A percentile compares a stretch with the other conserved stretches of the same genome.
Conservation (phyloP, 2,329 filamentous ascomycete species). For the Neonectria magnoliae region DNA sequence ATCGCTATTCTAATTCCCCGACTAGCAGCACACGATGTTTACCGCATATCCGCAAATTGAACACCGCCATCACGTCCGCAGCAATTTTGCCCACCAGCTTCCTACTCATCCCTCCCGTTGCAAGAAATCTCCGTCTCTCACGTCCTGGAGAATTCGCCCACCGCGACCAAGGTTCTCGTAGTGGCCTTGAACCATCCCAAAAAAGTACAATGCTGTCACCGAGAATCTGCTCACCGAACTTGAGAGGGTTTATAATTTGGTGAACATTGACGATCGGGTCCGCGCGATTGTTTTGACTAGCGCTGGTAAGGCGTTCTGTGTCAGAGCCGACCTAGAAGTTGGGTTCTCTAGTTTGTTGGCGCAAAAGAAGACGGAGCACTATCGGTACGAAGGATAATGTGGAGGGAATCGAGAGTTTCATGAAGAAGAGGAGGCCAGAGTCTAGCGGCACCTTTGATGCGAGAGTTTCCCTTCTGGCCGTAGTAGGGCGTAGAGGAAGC, state of each 20-base stretch:
- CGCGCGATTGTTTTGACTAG: conserved; percentile 70
- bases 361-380: conserved; percentile 12
- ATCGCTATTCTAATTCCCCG: too few species aligned
- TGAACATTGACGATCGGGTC: conserved; percentile 64
- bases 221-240: conserved; percentile 55
- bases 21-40: too few species aligned
- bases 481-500: neutral
- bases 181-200: conserved; percentile 62
- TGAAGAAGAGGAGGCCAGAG: conserved; percentile 9
- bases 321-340: conserved; percentile 65
- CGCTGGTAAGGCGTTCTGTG: conserved; percentile 69
- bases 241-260: conserved; percentile 61
- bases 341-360: conserved; percentile 13
- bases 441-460: conserved; percentile 3
- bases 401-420: conserved; percentile 17
- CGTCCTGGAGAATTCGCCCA: neutral
- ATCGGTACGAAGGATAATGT: conserved; percentile 13
- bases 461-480: conserved; percentile 9
- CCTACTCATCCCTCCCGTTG: neutral
- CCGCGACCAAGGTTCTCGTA: conserved; percentile 53
- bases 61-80: too few species aligned
- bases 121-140: conserved; percentile 15
- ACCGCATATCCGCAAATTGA: too few species aligned
- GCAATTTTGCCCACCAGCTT: too few species aligned
- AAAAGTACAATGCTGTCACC: conserved; percentile 64